Percentiles rank a stretch among this genome's conserved stretches.
Conservation (phyloP, 1,284 basidiomycete genomes). For the Rhodotorula sp. region DNA sequence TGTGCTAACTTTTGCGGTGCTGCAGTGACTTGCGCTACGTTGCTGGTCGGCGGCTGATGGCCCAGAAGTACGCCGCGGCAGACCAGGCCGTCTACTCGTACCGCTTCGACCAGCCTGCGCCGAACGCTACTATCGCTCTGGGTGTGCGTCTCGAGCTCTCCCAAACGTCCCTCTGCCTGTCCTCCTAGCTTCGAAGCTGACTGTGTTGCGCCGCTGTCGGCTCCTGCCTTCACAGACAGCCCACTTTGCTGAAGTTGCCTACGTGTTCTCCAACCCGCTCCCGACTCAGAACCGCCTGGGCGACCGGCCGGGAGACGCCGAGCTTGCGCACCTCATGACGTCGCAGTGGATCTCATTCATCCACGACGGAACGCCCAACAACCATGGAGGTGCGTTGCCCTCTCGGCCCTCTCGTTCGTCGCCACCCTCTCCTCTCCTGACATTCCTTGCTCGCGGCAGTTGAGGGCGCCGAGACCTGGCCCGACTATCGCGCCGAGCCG, state of each 20-base stretch:
- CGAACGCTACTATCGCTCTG: conserved; percentile 34
- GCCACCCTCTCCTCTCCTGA: neutral
- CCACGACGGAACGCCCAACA: conserved; percentile 42
- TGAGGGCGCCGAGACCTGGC: conserved; percentile 32
- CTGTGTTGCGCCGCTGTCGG: neutral
- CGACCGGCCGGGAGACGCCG: conserved; percentile 30
- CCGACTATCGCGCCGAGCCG: conserved; percentile 27
- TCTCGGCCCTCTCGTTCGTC: neutral
- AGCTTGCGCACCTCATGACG: conserved; percentile 42
- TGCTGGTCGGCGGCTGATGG: conserved; percentile 22
- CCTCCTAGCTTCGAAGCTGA: neutral
- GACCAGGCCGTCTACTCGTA: conserved; percentile 37
- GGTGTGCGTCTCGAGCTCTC: conserved; percentile 16
- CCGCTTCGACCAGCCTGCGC: conserved; percentile 42
- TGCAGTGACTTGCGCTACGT: conserved; percentile 5
- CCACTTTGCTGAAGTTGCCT: conserved; percentile 42
- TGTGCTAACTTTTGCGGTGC: neutral
- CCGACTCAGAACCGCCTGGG: conserved; percentile 43
- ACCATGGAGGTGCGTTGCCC: conserved; percentile 12
- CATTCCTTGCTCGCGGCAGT: neutral
- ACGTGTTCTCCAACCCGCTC: conserved; percentile 43
- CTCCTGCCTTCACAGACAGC: neutral
- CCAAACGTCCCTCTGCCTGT: neutral
- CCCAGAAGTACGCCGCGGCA: conserved; percentile 1
- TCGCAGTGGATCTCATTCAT: conserved; percentile 45